Conservation (phyloP, 257 asterid genomes). For the Solanum peruvianum region DNA sequence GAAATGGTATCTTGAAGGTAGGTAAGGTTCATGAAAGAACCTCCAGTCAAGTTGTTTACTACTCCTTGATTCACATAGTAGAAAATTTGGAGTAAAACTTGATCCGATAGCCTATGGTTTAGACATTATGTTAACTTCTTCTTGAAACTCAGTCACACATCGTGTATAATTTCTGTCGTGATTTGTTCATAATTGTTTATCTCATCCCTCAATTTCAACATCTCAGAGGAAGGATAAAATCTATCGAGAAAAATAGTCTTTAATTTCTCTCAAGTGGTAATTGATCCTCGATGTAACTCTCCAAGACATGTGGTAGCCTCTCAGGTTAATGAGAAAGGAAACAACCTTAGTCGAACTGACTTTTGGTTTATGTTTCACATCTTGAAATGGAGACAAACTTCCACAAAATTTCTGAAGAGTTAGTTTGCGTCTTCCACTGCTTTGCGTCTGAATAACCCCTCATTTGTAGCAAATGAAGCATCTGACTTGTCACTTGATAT, state of each 20-base stretch:
- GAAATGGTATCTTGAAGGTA: not conserved
- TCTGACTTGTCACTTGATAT: not conserved
- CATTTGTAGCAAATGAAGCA: not conserved
- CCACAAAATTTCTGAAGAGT: not conserved
- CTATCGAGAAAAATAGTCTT: not conserved
- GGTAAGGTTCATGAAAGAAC: not conserved
- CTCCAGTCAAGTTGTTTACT: not conserved
- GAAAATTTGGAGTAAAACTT: not conserved
- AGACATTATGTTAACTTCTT: not conserved
- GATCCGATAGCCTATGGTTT: not conserved
- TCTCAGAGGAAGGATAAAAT: not conserved
- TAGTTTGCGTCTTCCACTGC: not conserved
- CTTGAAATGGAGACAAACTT: not conserved
- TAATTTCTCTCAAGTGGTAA: not conserved
- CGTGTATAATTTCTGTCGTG: not conserved
- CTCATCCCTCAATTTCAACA: not conserved
- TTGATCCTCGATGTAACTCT: not conserved
- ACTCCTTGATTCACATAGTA: not conserved
- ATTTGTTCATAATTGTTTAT: not conserved
- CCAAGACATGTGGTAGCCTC: not conserved
- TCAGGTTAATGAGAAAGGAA: not conserved
- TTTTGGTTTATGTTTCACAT: not conserved
- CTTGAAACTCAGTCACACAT: not conserved
- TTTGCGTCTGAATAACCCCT: not conserved
- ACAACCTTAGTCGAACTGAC: not conserved